Percentiles rank a stretch among this genome's conserved stretches.
Conservation (phyloP, 768 basidiomycete species). For the Lactarius trivialis region DNA sequence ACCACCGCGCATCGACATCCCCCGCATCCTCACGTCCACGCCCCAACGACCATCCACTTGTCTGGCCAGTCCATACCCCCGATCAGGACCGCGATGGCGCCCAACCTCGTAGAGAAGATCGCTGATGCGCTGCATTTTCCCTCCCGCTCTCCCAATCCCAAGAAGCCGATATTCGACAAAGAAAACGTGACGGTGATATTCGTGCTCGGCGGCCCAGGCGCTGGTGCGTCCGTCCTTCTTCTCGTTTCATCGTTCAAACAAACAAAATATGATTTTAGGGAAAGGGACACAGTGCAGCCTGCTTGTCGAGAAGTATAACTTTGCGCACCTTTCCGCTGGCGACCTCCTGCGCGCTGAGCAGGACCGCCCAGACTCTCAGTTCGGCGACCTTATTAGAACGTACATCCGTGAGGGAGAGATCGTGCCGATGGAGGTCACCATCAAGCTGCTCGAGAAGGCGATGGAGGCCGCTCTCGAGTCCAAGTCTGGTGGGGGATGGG, state of each 20-base stretch:
- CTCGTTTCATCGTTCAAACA: conserved; percentile 7
- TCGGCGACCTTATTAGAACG: conserved; percentile 76
- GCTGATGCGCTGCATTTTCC: conserved; percentile 32
- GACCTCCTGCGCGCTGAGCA: conserved; percentile 96
- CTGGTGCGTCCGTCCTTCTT: conserved; percentile 47
- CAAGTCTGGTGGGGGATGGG: conserved; percentile 54
- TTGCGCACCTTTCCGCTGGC: conserved; percentile 96
- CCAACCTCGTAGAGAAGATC: conserved; percentile 39
- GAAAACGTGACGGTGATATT: conserved; percentile 82
- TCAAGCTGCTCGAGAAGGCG: conserved; percentile 91
- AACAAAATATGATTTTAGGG: conserved; percentile 45
- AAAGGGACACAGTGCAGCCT: conserved; percentile 92
- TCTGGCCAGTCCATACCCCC: conserved; percentile 49
- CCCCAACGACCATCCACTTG: conserved; percentile 58
- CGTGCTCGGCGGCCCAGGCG: conserved; percentile 95
- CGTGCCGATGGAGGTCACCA: conserved; percentile 94
- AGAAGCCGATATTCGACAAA: conserved; percentile 45
- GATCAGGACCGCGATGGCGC: conserved; percentile 30
- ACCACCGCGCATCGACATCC: conserved; percentile 47
- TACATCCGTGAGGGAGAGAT: conserved; percentile 90
- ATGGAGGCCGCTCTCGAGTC: conserved; percentile 57
- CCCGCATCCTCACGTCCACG: conserved; percentile 58
- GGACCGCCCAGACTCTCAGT: conserved; percentile 72
- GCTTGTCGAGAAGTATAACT: conserved; percentile 79
- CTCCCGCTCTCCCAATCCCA: not conserved